Evolutionary conservation across 2,329 filamentous ascomycete species (phyloP).

Genomic region (Botrytis tulipae): DNA sequence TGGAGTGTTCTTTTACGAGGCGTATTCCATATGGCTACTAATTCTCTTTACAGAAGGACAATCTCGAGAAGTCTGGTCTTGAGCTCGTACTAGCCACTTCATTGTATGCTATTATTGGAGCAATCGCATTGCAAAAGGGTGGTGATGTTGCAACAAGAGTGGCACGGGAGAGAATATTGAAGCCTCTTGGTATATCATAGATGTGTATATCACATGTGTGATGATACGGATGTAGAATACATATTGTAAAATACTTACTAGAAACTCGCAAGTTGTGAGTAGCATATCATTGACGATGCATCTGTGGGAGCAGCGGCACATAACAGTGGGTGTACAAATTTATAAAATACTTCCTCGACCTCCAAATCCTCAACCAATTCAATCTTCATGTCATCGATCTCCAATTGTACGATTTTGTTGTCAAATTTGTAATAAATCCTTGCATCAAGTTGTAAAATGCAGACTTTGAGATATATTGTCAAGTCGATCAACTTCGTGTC

Average conservation of each 20-base stretch:
- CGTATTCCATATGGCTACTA: constrained; percentile 27
- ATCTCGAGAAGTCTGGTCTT: constrained; percentile 70
- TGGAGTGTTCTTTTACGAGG: not conserved
- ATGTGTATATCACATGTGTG: constrained; percentile 31
- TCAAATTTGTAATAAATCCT: not conserved
- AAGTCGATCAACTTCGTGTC: not conserved
- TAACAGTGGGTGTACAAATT: not conserved
- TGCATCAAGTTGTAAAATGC: not conserved
- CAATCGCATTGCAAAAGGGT: constrained; percentile 84
- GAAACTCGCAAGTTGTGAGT: not conserved
- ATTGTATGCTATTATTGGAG: constrained; percentile 83
- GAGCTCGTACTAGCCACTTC: constrained; percentile 73
- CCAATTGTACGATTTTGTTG: not conserved
- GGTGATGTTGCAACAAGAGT: constrained; percentile 72
- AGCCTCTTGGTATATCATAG: constrained; percentile 37
- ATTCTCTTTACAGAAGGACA: constrained; percentile 52
- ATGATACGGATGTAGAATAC: constrained; percentile 19
- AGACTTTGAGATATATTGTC: not conserved
- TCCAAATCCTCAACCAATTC: not conserved
- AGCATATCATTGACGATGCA: constrained; percentile 16
- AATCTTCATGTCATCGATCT: not conserved
- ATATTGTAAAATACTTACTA: constrained; percentile 19
- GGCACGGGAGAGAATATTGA: constrained; percentile 61
- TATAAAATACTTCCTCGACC: not conserved
- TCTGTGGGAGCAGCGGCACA: not conserved